Percentiles rank a stretch among this genome's conserved stretches.
Conservation (phyloP, 371 early-diverging fungal genomes). For the Smittium mucronatum region DNA sequence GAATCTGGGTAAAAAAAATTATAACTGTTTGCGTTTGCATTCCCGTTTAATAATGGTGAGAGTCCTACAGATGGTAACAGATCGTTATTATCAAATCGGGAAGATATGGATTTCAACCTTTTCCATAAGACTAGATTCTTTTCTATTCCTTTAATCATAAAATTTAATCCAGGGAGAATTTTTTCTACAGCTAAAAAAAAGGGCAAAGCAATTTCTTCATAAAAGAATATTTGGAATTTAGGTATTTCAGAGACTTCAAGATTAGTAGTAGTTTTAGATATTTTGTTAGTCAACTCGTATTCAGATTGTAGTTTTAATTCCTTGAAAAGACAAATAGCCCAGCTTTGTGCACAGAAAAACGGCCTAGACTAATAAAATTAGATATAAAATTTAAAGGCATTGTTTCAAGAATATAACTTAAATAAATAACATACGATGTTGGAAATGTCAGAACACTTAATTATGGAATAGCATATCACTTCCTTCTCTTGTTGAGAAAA, state of each 20-base stretch:
- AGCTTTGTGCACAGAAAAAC: not conserved
- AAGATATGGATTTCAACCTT: not conserved
- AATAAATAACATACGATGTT: slow-evolving; percentile 31
- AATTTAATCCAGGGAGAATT: not conserved
- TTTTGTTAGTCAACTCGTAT: not conserved
- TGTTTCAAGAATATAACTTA: not conserved
- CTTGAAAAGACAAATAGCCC: not conserved
- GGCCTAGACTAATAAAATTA: not conserved
- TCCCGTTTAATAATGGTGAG: too few species aligned
- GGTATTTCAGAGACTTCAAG: not conserved
- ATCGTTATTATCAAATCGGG: too few species aligned
- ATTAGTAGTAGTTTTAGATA: not conserved
- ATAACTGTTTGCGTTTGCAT: too few species aligned
- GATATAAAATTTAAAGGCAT: not conserved
- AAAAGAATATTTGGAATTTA: not conserved
- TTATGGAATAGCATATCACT: slow-evolving; percentile 34
- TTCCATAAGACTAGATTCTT: not conserved
- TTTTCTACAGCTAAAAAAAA: not conserved
- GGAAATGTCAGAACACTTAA: slow-evolving; percentile 76
- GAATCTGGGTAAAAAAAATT: too few species aligned
- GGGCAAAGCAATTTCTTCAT: not conserved
- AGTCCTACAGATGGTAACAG: too few species aligned
- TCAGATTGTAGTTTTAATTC: not conserved
- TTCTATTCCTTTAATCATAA: not conserved
- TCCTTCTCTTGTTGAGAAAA: slow-evolving; percentile 33